phyloP scores from a whole-genome alignment of 257 asterid species.

The Solanum bulbocastanum region DNA sequence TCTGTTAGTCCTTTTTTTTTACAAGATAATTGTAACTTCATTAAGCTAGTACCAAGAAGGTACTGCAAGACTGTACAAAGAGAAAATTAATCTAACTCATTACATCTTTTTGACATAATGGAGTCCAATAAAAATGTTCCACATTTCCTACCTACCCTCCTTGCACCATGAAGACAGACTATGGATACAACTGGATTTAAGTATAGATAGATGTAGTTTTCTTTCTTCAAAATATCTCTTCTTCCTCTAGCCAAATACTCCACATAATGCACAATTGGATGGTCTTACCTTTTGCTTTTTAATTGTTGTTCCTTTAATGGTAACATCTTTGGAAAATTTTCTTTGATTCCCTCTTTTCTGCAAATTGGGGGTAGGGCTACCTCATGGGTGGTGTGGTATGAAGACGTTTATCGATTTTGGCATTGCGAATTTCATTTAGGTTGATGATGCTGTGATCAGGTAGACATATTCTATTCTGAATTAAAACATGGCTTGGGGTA shows the following conservation, averaged over 20 bases:
- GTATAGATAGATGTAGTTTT: background rate
- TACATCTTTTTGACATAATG: background rate
- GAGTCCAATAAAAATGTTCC: background rate
- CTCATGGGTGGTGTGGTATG: background rate
- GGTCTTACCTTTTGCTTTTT: background rate
- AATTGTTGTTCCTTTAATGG: background rate
- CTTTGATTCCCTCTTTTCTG: background rate
- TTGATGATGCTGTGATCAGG: background rate
- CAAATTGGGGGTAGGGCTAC: background rate
- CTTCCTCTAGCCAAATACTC: background rate
- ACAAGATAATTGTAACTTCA: background rate
- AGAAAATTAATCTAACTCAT: background rate
- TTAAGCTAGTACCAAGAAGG: background rate
- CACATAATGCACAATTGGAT: background rate
- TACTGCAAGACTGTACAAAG: background rate
- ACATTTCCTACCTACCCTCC: background rate
- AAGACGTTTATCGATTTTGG: background rate
- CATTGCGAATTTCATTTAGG: background rate
- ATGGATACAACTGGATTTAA: background rate
- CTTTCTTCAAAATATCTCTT: background rate
- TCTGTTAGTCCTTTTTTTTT: background rate
- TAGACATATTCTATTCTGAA: background rate
- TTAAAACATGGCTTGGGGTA: background rate
- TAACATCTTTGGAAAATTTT: background rate
- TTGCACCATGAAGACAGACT: background rate